A percentile compares a stretch with the other conserved stretches of the same genome.
Conservation (phyloP, 805 yeast species). For the Cyberlindnera xylosilytica region DNA sequence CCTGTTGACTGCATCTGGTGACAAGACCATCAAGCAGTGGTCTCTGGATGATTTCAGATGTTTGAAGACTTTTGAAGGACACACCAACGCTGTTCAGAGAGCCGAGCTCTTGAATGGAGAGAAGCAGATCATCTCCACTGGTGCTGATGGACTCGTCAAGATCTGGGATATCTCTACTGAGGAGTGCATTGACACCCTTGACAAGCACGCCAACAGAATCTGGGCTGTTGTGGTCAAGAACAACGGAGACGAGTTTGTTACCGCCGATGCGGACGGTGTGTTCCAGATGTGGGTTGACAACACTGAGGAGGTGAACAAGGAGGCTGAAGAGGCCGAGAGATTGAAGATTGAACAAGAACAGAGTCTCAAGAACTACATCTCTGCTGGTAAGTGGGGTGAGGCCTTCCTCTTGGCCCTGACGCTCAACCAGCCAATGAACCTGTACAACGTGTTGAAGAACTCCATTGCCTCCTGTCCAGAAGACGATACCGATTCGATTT, state of each 20-base stretch:
- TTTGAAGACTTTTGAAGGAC: conserved; percentile 86
- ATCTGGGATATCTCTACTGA: conserved; percentile 80
- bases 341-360: conserved; percentile 83
- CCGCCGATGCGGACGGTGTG: conserved; percentile 95
- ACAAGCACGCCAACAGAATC: conserved; percentile 90
- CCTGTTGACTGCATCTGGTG: conserved; percentile 86
- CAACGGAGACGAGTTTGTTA: conserved; percentile 66
- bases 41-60: conserved; percentile 74
- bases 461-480: conserved; percentile 39
- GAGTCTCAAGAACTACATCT: conserved; percentile 69
- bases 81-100: conserved; percentile 87
- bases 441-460: conserved; percentile 71
- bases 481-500: conserved; percentile 39
- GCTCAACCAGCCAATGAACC: conserved; percentile 85
- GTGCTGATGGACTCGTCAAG: conserved; percentile 93
- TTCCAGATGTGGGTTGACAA: conserved; percentile 87
- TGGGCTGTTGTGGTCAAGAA: conserved; percentile 79
- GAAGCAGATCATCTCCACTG: conserved; percentile 66
- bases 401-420: conserved; percentile 86
- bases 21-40: conserved; percentile 89
- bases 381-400: conserved; percentile 75
- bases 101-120: conserved; percentile 65
- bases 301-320: conserved; percentile 65
- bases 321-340: conserved; percentile 49
- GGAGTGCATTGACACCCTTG: conserved; percentile 80